Evolutionary conservation across 306 rosid genomes (phyloP), one percentile per base, ranked within the genome.

Genomic region (Cicer judaicum): DNA sequence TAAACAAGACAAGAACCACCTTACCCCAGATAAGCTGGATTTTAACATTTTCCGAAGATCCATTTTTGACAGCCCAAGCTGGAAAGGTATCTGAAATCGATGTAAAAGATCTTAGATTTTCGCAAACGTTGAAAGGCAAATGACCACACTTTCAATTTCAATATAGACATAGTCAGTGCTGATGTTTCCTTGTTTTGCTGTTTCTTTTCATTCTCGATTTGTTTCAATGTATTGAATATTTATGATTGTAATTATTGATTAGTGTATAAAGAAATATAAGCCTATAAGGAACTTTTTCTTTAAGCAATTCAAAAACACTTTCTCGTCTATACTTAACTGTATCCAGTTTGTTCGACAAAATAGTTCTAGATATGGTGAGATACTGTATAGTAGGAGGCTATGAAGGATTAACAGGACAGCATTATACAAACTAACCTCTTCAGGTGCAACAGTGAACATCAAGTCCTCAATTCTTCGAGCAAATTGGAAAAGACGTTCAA

Each of bases 401-500:
- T 75, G 59, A 36, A 39, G 68, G 40, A 72, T 67, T 65, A 73
- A 44, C 49, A 59, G 16, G 36, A 55, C 9, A 75, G 24, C 55
- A 65, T 52, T 8, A 69, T 60, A 78, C 6, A 62, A 64, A 80
- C 92, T 75, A 79, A 94, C 99, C 99, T 94, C 99, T 85, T 94
- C 99, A 40, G 99, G 88, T 36, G 96, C 72, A 68, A 94, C 88
- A 36, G 99, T 94, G 85, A 87, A 94, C 91, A 92, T 84, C 84
- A 94, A 85, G 73, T 94, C 99, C 80, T 94, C 99, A 65, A 90
- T 92, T 85, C 84, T 86, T 82, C 88, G 84, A 62, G 88, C 85
- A 81, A 91, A 94, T 78, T 88, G 99, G 85, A 94, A 92, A 78
- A 94, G 95, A 38, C 97, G 90, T 79, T 94, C 99, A 73, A 94